A percentile compares a stretch with the other conserved stretches of the same genome.
These are phyloP conservation scores for Tuber melanosporum DNA, from an alignment of 495 filamentous ascomycete genomes.

Conservation along the genomic window DNA sequence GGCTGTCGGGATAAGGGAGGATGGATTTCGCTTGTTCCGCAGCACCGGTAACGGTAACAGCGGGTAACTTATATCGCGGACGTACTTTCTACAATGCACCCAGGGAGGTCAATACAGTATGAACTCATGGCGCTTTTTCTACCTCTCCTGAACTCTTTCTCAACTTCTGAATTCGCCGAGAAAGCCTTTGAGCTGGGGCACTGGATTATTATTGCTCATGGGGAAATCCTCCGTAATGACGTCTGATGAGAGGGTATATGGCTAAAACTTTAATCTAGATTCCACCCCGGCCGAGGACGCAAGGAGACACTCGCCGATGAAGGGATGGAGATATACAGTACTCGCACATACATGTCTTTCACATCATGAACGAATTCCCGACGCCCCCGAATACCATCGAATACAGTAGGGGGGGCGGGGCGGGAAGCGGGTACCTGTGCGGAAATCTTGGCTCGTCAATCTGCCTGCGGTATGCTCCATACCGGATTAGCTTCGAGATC, in stretches of 20 bases:
- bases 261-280: neutral
- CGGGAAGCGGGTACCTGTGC: neutral
- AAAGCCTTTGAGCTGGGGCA: neutral
- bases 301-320: neutral
- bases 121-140: neutral
- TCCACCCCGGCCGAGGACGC: neutral
- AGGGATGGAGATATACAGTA: neutral
- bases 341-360: neutral
- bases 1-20: neutral
- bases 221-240: neutral
- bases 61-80: neutral
- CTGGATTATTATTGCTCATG: neutral
- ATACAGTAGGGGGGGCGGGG: neutral
- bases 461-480: neutral
- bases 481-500: neutral
- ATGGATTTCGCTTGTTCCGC: neutral
- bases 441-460: neutral
- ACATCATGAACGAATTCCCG: neutral
- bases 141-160: neutral
- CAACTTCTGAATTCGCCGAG: neutral
- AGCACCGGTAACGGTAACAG: neutral
- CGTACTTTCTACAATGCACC: neutral
- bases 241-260: neutral
- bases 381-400: no score
- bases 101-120: neutral